Evolutionary conservation across 176 grass and related monocot genomes (phyloP), one percentile per base, ranked within the genome.

Genomic region (Ananas comosus): DNA sequence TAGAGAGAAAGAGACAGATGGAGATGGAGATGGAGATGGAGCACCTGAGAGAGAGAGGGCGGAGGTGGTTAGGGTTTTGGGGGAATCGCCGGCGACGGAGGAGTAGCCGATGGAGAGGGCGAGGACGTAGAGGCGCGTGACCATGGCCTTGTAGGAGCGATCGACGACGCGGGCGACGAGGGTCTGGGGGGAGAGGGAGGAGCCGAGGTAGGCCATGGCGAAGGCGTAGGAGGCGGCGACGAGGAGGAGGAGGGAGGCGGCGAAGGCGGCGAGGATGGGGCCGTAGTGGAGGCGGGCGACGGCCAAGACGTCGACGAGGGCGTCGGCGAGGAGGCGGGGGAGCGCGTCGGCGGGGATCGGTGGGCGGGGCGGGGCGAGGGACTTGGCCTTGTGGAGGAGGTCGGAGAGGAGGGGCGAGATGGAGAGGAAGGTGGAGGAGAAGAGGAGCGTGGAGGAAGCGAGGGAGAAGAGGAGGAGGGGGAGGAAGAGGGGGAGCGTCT

Each of bases 131-230:
- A 73, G 23, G 0, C 82, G 70, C 1, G 82, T 84, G 48, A 79
- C 64, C 12, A 79, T 64, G 16, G 82, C 75, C 53, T 84, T 70
- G 71, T 84, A 84, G 10, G 58, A 77, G 42, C 82, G 75, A 71
- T 71, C 63, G 23, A 72, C 76, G 53, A 84, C 65, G 1, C 82
- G 64, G 50, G 51, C 57, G 71, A 79, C 42, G 42, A 84, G 76
- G 52, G 25, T 66, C 66, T 73, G 18, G 17, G 81, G 81, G 23
- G 65, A 48, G 9, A 68, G 68, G 64, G 50, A 64, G 21, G 42
- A 22, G 51, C 23, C 66, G 3, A 66, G 54, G 49, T 84, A 65
- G 66, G 76, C 64, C 10, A 70, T 70, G 29, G 76, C 77, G 76
- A 79, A 75, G 76, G 73, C 49, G 70, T 71, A 78, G 33, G 78